Base-by-base conservation (phyloP, 768 basidiomycete genomes). In the Pleurotus salmoneostramineus region DNA sequence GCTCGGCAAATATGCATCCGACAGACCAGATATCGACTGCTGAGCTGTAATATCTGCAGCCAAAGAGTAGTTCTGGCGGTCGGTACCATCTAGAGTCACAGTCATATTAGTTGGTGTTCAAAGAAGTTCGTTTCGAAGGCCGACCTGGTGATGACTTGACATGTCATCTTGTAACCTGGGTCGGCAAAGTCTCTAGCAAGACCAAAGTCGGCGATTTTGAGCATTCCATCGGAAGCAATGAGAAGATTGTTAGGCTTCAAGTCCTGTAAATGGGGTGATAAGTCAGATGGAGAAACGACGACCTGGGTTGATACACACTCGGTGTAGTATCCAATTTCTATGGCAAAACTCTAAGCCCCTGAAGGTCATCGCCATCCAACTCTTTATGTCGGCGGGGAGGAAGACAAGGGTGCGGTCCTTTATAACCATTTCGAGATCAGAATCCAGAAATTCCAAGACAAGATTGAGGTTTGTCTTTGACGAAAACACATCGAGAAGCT, bases 151-250 rank as follows among this genome's bases (percentile, higher is more conserved):
- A 99, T 98, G 60, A 99, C 96, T 68, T 98, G 95, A 65, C 89
- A 92, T 0, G 97, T 98, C 97, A 99, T 98, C 72, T 93, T 94
- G 67, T 89, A 88, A 3, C 89, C 90, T 27, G 95, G 94, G 65
- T 98, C 97, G 12, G 91, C 93, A 70, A 90, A 96, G 74, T 99
- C 97, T 57, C 97, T 78, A 27, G 97, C 97, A 6, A 99, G 83
- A 81, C 97, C 97, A 70, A 99, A 99, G 83, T 99, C 97, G 10
- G 97, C 97, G 48, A 99, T 83, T 74, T 99, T 99, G 62, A 98
- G 87, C 54, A 91, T 87, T 0, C 97, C 97, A 52, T 93, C 84
- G 0, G 90, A 83, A 0, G 94, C 84, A 60, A 99, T 90, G 66
- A 99, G 86, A 75, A 99, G 81, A 73, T 99, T 99, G 76, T 99